Evolutionary conservation across 169 alveolate species (phyloP), one percentile per base, ranked within the genome.

Genomic region (Prorocentrum cordatum): DNA sequence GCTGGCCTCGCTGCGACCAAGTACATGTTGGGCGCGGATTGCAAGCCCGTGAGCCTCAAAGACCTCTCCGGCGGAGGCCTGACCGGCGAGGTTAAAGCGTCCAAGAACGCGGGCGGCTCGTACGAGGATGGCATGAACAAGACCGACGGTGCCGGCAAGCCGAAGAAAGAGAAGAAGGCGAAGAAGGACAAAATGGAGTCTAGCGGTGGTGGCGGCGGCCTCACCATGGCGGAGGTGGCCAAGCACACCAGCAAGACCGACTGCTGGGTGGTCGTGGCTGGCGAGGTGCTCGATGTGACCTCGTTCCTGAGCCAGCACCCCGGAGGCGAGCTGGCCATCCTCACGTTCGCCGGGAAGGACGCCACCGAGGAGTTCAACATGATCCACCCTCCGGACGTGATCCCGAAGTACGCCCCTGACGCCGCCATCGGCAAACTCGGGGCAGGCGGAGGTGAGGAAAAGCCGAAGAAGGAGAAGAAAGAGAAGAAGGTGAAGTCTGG

Each of bases 241-340:
- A 50, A 93, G 86, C 96, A 94, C 83, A 92, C 89, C 85, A 82
- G 83, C 29, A 92, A 83, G 66, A 26, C 61, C 7, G 93, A 93
- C 67, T 92, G 94, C 68, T 94, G 96, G 96, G 92, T 94, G 7
- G 93, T 64, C 24, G 88, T 94, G 22, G 68, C 91, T 39, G 94
- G 92, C 26, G 93, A 93, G 75, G 94, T 94, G 31, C 92, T 92
- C 26, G 94, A 94, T 70, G 93, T 94, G 29, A 91, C 96, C 31
- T 77, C 50, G 29, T 94, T 85, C 89, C 39, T 93, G 71, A 24
- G 75, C 31, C 87, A 83, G 58, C 96, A 94, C 71, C 95, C 96
- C 31, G 96, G 95, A 33, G 96, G 96, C 18, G 89, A 80, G 87
- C 83, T 75, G 64, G 90, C 92, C 62, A 80, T 94, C 35, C 39